A percentile compares a stretch with the other conserved stretches of the same genome.
Conservation (phyloP, 106 monocot genomes). For the Allium fistulosum region DNA sequence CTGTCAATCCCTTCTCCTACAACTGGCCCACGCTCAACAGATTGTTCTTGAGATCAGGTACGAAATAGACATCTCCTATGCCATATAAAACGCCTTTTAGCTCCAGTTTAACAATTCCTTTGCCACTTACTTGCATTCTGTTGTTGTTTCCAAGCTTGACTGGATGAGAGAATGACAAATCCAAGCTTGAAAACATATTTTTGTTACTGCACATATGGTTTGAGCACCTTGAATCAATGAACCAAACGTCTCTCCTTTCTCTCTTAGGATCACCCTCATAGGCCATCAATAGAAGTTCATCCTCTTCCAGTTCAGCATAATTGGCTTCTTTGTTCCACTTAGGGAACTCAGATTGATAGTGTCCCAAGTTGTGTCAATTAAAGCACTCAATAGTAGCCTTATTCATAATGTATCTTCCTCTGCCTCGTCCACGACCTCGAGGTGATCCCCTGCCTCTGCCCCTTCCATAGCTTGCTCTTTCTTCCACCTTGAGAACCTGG, state of each 20-base stretch:
- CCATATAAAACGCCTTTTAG: too few species aligned
- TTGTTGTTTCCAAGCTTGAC: conserved; percentile 1
- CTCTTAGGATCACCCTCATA: not conserved
- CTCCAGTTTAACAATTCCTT: too few species aligned
- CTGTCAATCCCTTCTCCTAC: too few species aligned
- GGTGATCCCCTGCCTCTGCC: not conserved
- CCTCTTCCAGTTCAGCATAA: not conserved
- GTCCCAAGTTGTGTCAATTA: not conserved
- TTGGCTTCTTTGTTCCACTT: not conserved
- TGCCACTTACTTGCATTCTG: not conserved
- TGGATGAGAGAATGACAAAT: not conserved
- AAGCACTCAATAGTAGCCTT: not conserved
- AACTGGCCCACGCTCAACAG: too few species aligned
- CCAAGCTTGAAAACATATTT: conserved; percentile 1
- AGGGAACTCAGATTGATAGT: not conserved
- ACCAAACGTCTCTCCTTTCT: not conserved
- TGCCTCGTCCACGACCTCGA: not conserved
- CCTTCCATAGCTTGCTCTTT: not conserved
- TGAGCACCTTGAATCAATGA: not conserved
- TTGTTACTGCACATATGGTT: not conserved
- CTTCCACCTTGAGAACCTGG: not conserved
- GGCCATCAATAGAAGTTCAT: not conserved
- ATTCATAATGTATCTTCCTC: not conserved
- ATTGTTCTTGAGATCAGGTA: too few species aligned
- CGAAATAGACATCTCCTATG: too few species aligned